phyloP scores from a whole-genome alignment of 2,329 filamentous ascomycete species.

The Penicillium sp. region DNA sequence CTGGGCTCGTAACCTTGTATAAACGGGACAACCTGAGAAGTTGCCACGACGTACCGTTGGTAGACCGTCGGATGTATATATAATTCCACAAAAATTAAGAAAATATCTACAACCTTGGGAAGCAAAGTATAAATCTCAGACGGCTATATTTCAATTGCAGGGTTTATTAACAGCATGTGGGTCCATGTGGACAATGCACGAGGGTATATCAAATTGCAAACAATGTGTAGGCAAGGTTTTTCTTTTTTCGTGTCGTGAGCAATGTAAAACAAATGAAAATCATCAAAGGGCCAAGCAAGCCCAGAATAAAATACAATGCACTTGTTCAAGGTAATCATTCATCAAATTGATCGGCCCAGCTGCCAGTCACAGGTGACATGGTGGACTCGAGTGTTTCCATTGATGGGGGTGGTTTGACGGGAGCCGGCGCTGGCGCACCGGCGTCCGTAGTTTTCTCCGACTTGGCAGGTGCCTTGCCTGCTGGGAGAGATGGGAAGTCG shows the following conservation, averaged over 20 bases:
- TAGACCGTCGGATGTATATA: background rate
- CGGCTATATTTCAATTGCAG: background rate
- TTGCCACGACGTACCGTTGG: background rate
- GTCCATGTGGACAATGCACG: background rate
- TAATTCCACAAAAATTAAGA: background rate
- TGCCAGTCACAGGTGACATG: conserved; percentile 31
- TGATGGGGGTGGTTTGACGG: conserved; percentile 6
- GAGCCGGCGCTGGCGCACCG: background rate
- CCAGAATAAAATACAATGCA: background rate
- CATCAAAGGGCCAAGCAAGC: background rate
- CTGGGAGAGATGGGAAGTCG: conserved; percentile 40
- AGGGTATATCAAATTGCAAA: conserved; percentile 21
- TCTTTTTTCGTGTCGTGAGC: conserved; percentile 15
- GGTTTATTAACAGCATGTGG: background rate
- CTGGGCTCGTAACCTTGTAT: background rate
- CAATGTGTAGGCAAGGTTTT: background rate
- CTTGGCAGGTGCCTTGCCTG: conserved; percentile 23
- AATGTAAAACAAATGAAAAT: conserved; percentile 12
- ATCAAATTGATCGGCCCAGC: conserved; percentile 38
- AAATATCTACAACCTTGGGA: background rate
- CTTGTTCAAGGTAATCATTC: conserved; percentile 8
- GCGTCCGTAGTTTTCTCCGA: background rate
- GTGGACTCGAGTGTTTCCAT: conserved; percentile 28
- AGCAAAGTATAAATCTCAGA: background rate
- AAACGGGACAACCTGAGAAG: background rate